Evolutionary conservation across 345 rosid genomes (phyloP).

Genomic region (Brassica cretica): DNA sequence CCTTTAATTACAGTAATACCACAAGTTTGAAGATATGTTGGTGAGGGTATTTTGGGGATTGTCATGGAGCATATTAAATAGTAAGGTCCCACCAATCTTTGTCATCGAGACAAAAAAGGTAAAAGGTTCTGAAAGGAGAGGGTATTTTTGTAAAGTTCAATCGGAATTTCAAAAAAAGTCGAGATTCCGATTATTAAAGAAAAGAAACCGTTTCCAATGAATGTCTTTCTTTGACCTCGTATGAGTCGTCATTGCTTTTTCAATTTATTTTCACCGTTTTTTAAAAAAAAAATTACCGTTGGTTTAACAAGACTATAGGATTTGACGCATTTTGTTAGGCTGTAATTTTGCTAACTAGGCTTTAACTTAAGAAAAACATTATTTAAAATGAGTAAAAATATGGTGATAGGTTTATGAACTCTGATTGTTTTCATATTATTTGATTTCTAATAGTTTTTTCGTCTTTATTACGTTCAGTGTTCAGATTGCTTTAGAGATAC

Average conservation of each 20-base stretch:
- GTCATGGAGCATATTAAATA: not conserved
- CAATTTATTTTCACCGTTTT: not conserved
- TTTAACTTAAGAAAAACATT: not conserved
- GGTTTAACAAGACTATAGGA: constrained; percentile 4
- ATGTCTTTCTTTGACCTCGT: constrained; percentile 31
- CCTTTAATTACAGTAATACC: constrained; percentile 22
- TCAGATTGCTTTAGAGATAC: not conserved
- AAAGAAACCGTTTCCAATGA: constrained; percentile 9
- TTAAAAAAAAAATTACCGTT: not conserved
- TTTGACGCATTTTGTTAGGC: not conserved
- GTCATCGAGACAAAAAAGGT: not conserved
- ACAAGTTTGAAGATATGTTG: not conserved
- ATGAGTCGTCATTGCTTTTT: constrained; percentile 3
- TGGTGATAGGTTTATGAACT: not conserved
- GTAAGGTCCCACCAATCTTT: not conserved
- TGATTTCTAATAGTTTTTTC: not conserved
- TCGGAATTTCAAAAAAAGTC: not conserved
- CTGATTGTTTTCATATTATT: not conserved
- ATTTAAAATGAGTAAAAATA: not conserved
- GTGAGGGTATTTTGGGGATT: not conserved
- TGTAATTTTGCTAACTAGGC: not conserved
- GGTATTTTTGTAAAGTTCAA: not conserved
- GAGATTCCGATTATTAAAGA: constrained; percentile 17
- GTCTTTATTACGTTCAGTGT: not conserved
- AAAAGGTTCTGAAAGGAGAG: not conserved